phyloP scores from a whole-genome alignment of 2,329 filamentous ascomycete species.

The Colletotrichum tofieldiae region DNA sequence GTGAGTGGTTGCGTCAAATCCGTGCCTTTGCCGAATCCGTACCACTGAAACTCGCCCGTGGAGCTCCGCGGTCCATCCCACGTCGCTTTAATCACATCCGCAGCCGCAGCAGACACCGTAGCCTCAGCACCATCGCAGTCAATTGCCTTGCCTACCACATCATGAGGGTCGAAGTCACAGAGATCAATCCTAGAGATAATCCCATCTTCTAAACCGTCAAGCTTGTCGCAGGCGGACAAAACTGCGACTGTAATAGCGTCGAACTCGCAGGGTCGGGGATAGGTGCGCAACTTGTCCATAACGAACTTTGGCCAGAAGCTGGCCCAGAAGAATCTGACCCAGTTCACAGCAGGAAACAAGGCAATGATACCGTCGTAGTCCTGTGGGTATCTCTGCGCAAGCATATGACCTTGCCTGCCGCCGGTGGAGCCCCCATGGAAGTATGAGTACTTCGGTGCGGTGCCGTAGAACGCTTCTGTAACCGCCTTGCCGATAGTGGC shows the following conservation, averaged over 20 bases:
- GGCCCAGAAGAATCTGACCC: constrained; percentile 45
- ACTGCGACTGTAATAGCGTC: constrained; percentile 57
- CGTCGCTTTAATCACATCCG: constrained; percentile 27
- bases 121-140: constrained; percentile 48
- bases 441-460: constrained; percentile 60
- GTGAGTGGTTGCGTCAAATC: not conserved
- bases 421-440: constrained; percentile 73
- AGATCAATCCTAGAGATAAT: constrained; percentile 53
- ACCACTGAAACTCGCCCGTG: constrained; percentile 18
- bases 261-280: constrained; percentile 26
- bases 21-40: not conserved
- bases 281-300: not conserved
- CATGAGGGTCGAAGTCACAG: constrained; percentile 37
- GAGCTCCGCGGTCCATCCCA: constrained; percentile 34
- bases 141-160: constrained; percentile 19
- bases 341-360: constrained; percentile 59
- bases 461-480: constrained; percentile 62
- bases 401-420: constrained; percentile 71
- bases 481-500: constrained; percentile 65
- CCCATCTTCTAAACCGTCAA: constrained; percentile 63
- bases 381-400: constrained; percentile 66
- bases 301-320: constrained; percentile 19
- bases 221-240: constrained; percentile 57
- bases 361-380: constrained; percentile 73
- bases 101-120: not conserved